These are phyloP conservation scores for Penicillium herquei DNA, from an alignment of 495 filamentous ascomycete species.

Conservation along the genomic window DNA sequence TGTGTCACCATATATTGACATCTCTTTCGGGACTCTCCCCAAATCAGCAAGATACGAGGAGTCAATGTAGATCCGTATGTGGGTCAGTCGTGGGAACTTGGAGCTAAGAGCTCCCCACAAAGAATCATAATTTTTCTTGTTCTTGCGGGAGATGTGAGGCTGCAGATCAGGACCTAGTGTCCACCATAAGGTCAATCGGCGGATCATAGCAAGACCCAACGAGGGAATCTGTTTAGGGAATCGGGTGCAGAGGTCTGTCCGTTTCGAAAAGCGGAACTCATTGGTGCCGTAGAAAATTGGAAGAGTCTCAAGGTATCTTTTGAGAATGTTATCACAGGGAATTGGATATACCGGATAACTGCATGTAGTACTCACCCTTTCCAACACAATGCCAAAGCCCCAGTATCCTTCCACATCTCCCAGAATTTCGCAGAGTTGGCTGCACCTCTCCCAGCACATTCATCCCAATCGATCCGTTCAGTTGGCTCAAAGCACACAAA, in stretches of 20 bases:
- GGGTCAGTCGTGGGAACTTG: background rate
- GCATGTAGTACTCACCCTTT: background rate
- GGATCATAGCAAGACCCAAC: background rate
- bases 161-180: background rate
- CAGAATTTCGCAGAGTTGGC: background rate
- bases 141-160: background rate
- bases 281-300: background rate
- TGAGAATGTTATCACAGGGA: no score
- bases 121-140: background rate
- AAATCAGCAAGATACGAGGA: background rate
- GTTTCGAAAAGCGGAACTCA: background rate
- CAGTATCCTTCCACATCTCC: background rate
- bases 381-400: background rate
- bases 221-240: background rate
- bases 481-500: background rate
- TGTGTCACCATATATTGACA: background rate
- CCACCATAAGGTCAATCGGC: background rate
- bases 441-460: background rate
- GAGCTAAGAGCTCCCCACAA: background rate
- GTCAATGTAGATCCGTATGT: background rate
- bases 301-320: background rate
- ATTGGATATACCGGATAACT: no score
- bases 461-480: background rate
- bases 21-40: background rate
- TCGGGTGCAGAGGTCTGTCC: background rate